Base-by-base conservation (phyloP, 345 rosid species). In the Populus simonii region DNA sequence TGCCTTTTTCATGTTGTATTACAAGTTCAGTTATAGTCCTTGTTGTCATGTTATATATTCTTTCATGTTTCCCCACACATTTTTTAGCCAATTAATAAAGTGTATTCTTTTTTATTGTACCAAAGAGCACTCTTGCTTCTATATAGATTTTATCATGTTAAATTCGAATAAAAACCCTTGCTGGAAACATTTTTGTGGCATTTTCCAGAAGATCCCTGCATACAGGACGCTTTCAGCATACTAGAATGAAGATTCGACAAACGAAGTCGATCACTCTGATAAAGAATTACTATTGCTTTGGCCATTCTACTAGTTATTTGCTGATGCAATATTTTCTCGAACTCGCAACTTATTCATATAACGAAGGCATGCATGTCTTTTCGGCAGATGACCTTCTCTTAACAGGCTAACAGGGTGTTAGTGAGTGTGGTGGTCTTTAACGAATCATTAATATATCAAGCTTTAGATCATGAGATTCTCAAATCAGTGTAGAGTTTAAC, bases 1-100 rank as follows among this genome's bases (percentile, higher is more conserved):
- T 39, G 23, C 33, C 73, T 22, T 57, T 47, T n/a, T 22, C n/a
- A 31, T 80, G 61, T 11, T 81, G 71, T 23, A n/a, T 27, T 55
- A 29, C 59, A 17, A 66, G 81, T 71, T 27, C n/a, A 36, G 45
- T 31, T 43, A 55, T 5, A 11, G 23, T 43, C 55, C 35, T 41
- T 41, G 45, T 23, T 71, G 75, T 70, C 6, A 31, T 62, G 31
- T 71, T 6, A 23, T 59, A 62, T 47, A 43, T 63, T 70, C 59
- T 43, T 66, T 75, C 62, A 75, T 45, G n/a, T 45, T 66, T 29
- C 62, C 22, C 11, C 62, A 49, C 49, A 39, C 11, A 23, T 38
- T 41, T 55, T 57, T 57, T 8, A 3, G 29, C 4, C 29, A 57
- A 57, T 57, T 23, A 57, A 57, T 57, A 57, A 57, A 57, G 63